phyloP scores from a whole-genome alignment of 768 basidiomycete genomes.

The Boletus subparvulus region DNA sequence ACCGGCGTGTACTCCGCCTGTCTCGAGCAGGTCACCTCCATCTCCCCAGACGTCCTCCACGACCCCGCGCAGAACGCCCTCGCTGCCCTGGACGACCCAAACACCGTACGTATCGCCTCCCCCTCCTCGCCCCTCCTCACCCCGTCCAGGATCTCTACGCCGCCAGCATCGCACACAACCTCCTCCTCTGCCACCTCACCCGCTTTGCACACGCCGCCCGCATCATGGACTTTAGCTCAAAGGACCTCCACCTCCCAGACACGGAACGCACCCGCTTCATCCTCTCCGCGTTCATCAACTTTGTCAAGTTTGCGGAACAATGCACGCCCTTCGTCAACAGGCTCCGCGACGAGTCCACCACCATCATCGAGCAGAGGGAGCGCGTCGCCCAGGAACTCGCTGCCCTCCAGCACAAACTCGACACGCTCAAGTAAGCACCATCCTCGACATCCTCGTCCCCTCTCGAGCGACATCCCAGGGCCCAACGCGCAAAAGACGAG shows the following conservation, averaged over 20 bases:
- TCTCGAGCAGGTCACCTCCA: conserved; percentile 66
- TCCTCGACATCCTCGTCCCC: not conserved
- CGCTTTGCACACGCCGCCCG: conserved; percentile 73
- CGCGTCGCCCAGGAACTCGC: conserved; percentile 48
- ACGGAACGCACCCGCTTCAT: conserved; percentile 69
- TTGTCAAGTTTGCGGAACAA: conserved; percentile 86
- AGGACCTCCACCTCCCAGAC: conserved; percentile 73
- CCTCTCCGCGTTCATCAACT: conserved; percentile 90
- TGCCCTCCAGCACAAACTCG: conserved; percentile 52
- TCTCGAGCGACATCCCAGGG: conserved; percentile 37
- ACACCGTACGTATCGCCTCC: conserved; percentile 44
- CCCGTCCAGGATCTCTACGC: conserved; percentile 61
- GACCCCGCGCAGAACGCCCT: conserved; percentile 59
- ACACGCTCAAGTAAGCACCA: conserved; percentile 52
- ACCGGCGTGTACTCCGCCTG: conserved; percentile 67
- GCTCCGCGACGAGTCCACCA: conserved; percentile 59
- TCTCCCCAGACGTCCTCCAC: conserved; percentile 57
- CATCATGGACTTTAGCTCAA: conserved; percentile 73
- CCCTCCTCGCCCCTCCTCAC: not conserved
- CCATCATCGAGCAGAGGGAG: conserved; percentile 61
- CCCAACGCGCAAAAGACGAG: conserved; percentile 66
- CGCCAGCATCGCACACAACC: conserved; percentile 55
- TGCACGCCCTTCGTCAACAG: conserved; percentile 59
- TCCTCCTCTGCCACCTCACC: conserved; percentile 71
- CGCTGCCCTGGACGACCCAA: conserved; percentile 47